Evolutionary conservation across 2,329 filamentous ascomycete genomes (phyloP).

Genomic region (Cladosporium halotolerans): DNA sequence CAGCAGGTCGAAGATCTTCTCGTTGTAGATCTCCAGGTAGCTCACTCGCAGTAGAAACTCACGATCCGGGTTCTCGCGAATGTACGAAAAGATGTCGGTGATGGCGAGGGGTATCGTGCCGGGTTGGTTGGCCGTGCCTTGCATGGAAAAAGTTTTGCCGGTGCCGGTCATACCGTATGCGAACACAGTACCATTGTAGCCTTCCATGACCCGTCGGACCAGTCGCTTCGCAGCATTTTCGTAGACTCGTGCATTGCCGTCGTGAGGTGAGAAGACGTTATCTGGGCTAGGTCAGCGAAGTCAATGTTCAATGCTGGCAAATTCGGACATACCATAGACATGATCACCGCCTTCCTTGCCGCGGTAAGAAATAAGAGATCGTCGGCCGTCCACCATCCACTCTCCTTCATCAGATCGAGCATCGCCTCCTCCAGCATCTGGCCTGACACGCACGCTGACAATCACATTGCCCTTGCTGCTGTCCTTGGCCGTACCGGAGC

Average conservation of each 20-base stretch:
- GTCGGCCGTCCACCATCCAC: conserved; percentile 85
- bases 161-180: conserved; percentile 99
- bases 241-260: conserved; percentile 92
- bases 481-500: conserved; percentile 48
- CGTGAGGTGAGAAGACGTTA: conserved; percentile 90
- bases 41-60: conserved; percentile 94
- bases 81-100: conserved; percentile 98
- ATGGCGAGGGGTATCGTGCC: conserved; percentile 96
- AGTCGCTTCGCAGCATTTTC: conserved; percentile 89
- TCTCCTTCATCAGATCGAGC: conserved; percentile 64
- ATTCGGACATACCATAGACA: conserved; percentile 65
- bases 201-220: conserved; percentile 96
- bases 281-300: conserved; percentile 48
- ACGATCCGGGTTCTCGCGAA: conserved; percentile 87
- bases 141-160: conserved; percentile 99
- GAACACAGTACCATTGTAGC: conserved; percentile 96
- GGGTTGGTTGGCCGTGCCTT: conserved; percentile 89
- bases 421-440: conserved; percentile 63
- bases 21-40: conserved; percentile 98
- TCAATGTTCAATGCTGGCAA: background rate
- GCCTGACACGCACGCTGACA: conserved; percentile 88
- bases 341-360: conserved; percentile 92
- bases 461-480: conserved; percentile 82
- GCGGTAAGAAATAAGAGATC: conserved; percentile 72
- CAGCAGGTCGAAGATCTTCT: conserved; percentile 89